These are phyloP conservation scores for Rhodosporidiobolus odoratus DNA, from an alignment of 768 basidiomycete species.

Conservation along the genomic window DNA sequence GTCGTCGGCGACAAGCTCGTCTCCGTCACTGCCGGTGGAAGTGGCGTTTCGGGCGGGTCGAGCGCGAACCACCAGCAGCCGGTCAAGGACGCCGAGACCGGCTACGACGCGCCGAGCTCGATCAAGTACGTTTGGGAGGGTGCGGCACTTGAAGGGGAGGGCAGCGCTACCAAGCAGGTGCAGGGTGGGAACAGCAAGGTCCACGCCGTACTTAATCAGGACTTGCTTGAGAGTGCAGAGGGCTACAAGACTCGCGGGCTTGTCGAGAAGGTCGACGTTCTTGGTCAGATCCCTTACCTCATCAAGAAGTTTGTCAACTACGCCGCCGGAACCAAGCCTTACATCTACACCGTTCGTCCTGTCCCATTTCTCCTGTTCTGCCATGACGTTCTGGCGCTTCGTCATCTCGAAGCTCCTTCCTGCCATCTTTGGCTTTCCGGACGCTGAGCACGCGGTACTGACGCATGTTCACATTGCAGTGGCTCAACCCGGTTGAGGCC, in stretches of 20 bases:
- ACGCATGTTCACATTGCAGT: constrained; percentile 48
- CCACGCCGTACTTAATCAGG: constrained; percentile 58
- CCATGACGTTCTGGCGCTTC: constrained; percentile 22
- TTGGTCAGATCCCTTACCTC: constrained; percentile 89
- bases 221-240: constrained; percentile 45
- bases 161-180: constrained; percentile 37
- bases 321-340: constrained; percentile 85
- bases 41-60: constrained; percentile 64
- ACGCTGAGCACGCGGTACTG: no score
- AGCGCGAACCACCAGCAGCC: constrained; percentile 58
- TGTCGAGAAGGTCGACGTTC: constrained; percentile 87
- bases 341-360: constrained; percentile 61
- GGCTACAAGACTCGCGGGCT: constrained; percentile 52
- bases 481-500: constrained; percentile 58
- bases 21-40: constrained; percentile 66
- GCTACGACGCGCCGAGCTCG: constrained; percentile 66
- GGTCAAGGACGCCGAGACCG: constrained; percentile 68
- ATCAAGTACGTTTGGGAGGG: constrained; percentile 75
- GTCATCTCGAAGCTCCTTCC: neutral
- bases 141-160: constrained; percentile 52
- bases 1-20: constrained; percentile 74
- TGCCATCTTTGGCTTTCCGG: no score
- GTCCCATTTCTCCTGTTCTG: constrained; percentile 93
- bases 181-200: constrained; percentile 51
- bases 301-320: constrained; percentile 89